Evolutionary conservation across 352 stramenopile genomes (phyloP).

Genomic region (Phytophthora constricta): DNA sequence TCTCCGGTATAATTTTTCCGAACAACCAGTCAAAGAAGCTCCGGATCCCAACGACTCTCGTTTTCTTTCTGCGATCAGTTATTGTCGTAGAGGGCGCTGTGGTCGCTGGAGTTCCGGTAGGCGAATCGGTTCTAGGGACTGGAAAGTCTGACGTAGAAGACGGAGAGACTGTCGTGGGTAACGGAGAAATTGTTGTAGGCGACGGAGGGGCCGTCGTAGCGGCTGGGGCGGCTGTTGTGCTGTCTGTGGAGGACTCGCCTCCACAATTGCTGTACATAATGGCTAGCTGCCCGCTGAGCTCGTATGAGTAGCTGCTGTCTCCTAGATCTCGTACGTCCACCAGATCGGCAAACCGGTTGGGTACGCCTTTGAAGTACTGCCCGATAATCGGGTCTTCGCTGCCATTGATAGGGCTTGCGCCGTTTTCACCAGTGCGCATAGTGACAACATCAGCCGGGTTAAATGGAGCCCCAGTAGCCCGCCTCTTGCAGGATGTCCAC

Average conservation of each 20-base stretch:
- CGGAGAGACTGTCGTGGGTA: not conserved
- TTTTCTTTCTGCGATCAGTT: slow-evolving; percentile 2
- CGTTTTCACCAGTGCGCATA: too few relatives aligned
- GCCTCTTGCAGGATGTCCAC: slow-evolving; percentile 47
- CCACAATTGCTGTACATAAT: slow-evolving; percentile 45
- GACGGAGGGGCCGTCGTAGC: slow-evolving; percentile 3
- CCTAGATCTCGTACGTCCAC: too few relatives aligned
- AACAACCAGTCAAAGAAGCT: slow-evolving; percentile 28
- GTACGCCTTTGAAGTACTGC: slow-evolving; percentile 43
- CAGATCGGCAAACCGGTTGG: slow-evolving; percentile 45
- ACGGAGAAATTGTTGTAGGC: not conserved
- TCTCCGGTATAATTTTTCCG: not conserved
- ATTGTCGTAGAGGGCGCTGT: not conserved
- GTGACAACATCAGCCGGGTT: slow-evolving; percentile 49
- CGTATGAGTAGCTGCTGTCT: too few relatives aligned
- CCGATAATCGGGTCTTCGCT: slow-evolving; percentile 44
- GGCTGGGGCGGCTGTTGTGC: not conserved
- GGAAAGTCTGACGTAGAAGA: not conserved
- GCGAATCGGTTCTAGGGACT: not conserved
- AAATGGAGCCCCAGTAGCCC: slow-evolving; percentile 34
- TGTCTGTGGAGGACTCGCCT: not conserved
- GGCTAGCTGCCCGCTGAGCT: too few relatives aligned
- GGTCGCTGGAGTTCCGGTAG: not conserved
- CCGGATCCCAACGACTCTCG: not conserved
- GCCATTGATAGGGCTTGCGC: slow-evolving; percentile 34